Conservation (phyloP, 73 alveolate genomes). For the Paramecium caudatum region DNA sequence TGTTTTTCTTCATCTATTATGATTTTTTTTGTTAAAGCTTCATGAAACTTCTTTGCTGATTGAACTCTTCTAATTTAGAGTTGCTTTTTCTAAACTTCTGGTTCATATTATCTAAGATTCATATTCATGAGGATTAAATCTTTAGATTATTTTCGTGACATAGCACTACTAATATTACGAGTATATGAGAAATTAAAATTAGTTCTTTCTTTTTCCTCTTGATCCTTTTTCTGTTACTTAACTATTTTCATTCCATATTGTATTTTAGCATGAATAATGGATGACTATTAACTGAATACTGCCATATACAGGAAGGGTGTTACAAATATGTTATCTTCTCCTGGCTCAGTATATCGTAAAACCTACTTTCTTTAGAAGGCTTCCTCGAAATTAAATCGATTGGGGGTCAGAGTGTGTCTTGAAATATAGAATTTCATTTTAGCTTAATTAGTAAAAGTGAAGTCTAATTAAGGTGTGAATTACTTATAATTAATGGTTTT, state of each 20-base stretch:
- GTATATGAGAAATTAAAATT: too few relatives aligned
- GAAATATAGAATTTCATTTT: slow-evolving; percentile 64
- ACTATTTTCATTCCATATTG: slow-evolving; percentile 29
- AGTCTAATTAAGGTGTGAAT: not conserved
- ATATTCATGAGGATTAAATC: slow-evolving; percentile 41
- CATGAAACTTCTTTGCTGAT: slow-evolving; percentile 48
- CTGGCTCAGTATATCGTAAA: slow-evolving; percentile 61
- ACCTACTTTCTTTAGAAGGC: slow-evolving; percentile 66
- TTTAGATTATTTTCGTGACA: not conserved
- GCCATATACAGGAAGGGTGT: slow-evolving; percentile 57
- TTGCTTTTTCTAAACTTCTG: slow-evolving; percentile 13
- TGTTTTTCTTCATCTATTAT: slow-evolving; percentile 22
- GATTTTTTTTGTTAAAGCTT: slow-evolving; percentile 1
- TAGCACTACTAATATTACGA: slow-evolving; percentile 3
- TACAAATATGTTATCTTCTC: slow-evolving; percentile 33
- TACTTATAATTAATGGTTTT: slow-evolving; percentile 54
- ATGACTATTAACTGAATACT: slow-evolving; percentile 26
- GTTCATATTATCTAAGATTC: slow-evolving; percentile 67
- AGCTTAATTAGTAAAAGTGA: slow-evolving; percentile 47
- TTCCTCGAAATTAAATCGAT: slow-evolving; percentile 64
- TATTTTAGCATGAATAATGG: slow-evolving; percentile 41
- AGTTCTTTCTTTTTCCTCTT: slow-evolving; percentile 29
- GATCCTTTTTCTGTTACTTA: not conserved
- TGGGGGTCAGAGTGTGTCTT: slow-evolving; percentile 57
- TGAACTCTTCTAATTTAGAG: slow-evolving; percentile 39